Conservation (phyloP, 2,329 filamentous ascomycete genomes). For the Calonectria pseudoturangicola region DNA sequence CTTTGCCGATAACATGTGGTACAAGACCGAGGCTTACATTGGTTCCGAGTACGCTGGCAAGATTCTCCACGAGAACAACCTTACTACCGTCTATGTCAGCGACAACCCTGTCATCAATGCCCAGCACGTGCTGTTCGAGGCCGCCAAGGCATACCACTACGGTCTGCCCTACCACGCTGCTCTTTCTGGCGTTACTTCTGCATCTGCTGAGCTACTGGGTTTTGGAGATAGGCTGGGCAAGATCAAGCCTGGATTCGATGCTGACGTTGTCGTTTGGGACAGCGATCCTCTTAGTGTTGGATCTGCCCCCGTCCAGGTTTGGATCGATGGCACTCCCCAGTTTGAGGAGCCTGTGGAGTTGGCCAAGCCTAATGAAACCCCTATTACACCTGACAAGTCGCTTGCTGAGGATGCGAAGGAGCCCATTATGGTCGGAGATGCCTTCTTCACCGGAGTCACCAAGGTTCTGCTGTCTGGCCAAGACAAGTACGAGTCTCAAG, state of each 20-base stretch:
- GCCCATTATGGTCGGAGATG: slow-evolving; percentile 59
- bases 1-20: slow-evolving; percentile 84
- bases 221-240: slow-evolving; percentile 76
- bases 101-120: slow-evolving; percentile 83
- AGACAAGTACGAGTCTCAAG: slow-evolving; percentile 58
- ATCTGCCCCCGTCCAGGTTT: slow-evolving; percentile 76
- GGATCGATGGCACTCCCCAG: slow-evolving; percentile 77
- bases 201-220: slow-evolving; percentile 75
- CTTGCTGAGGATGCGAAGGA: slow-evolving; percentile 66
- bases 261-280: slow-evolving; percentile 78
- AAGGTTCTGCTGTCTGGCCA: slow-evolving; percentile 70
- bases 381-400: slow-evolving; percentile 63
- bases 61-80: slow-evolving; percentile 77
- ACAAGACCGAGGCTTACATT: slow-evolving; percentile 80
- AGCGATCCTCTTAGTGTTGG: slow-evolving; percentile 77
- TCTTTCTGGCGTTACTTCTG: slow-evolving; percentile 74
- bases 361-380: slow-evolving; percentile 66
- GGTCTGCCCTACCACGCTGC: slow-evolving; percentile 77
- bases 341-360: slow-evolving; percentile 71
- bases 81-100: slow-evolving; percentile 81
- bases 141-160: slow-evolving; percentile 75
- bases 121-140: slow-evolving; percentile 81
- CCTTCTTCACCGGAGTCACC: slow-evolving; percentile 75
- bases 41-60: slow-evolving; percentile 81
- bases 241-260: slow-evolving; percentile 77